phyloP scores from a whole-genome alignment of 805 yeast genomes.

The Lipomyces sp. region DNA sequence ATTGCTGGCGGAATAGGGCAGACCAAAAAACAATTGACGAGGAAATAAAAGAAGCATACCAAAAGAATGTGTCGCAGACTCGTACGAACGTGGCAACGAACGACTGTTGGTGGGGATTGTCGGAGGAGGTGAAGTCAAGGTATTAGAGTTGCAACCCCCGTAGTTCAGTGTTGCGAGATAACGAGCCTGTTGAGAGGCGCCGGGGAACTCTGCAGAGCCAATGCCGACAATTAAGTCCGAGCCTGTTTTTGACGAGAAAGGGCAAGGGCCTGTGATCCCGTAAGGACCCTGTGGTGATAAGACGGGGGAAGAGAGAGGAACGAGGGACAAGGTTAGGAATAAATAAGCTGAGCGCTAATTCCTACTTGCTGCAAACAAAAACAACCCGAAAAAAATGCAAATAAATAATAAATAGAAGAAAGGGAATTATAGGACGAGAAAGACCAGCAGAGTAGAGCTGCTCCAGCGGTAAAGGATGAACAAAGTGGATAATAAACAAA shows the following conservation, averaged over 20 bases:
- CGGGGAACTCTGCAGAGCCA: not conserved
- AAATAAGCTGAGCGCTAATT: not conserved
- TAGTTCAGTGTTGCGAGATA: not conserved
- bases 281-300: too few relatives aligned
- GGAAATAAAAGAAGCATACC: constrained; percentile 3
- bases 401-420: not conserved
- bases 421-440: not conserved
- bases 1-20: not conserved
- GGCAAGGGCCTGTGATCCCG: not conserved
- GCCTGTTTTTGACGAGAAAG: not conserved
- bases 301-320: not conserved
- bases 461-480: not conserved
- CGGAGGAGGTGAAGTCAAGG: not conserved
- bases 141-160: too few relatives aligned
- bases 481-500: not conserved
- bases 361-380: not conserved
- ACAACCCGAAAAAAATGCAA: not conserved
- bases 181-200: not conserved
- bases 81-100: not conserved
- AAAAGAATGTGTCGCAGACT: not conserved
- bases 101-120: not conserved
- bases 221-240: not conserved
- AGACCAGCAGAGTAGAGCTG: not conserved
- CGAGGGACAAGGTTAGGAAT: not conserved
- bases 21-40: not conserved